A percentile compares a stretch with the other conserved stretches of the same genome.
These are phyloP conservation scores for Mariannaea elegans DNA, from an alignment of 2,329 filamentous ascomycete species.

Conservation along the genomic window DNA sequence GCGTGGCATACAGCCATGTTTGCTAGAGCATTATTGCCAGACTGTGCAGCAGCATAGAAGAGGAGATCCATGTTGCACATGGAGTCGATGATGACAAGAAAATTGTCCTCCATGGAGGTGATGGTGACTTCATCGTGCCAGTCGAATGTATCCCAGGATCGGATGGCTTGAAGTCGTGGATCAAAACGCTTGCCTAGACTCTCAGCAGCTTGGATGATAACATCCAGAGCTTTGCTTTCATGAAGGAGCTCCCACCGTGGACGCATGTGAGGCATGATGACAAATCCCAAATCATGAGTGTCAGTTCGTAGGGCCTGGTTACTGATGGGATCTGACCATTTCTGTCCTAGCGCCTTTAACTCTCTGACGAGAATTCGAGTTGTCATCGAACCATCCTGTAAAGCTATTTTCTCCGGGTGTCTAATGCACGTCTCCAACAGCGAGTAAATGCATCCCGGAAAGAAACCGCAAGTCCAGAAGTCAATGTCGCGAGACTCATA, in stretches of 20 bases:
- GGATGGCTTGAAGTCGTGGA: constrained; percentile 53
- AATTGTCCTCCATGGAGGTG: constrained; percentile 44
- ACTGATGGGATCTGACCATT: constrained; percentile 49
- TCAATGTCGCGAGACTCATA: constrained; percentile 33
- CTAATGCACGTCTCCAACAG: constrained; percentile 45
- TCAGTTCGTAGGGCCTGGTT: constrained; percentile 50
- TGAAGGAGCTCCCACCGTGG: constrained; percentile 57
- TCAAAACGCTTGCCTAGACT: constrained; percentile 55
- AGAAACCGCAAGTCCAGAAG: constrained; percentile 53
- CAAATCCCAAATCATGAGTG: constrained; percentile 64
- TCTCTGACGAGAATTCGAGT: constrained; percentile 18
- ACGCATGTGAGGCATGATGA: constrained; percentile 59
- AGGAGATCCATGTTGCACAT: constrained; percentile 52
- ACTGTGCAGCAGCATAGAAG: constrained; percentile 47
- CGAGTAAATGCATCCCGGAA: constrained; percentile 48
- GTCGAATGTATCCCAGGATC: constrained; percentile 57
- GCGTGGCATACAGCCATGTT: constrained; percentile 51
- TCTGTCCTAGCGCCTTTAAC: constrained; percentile 37
- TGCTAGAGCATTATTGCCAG: constrained; percentile 36
- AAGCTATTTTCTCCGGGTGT: constrained; percentile 36
- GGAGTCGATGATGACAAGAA: constrained; percentile 54
- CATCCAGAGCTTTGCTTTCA: constrained; percentile 48
- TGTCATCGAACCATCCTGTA: too few species aligned
- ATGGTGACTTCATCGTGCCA: constrained; percentile 43
- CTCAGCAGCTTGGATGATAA: constrained; percentile 54